These are phyloP conservation scores for Didymellaceae sp. DNA, from an alignment of 2,329 filamentous ascomycete species.

Conservation along the genomic window DNA sequence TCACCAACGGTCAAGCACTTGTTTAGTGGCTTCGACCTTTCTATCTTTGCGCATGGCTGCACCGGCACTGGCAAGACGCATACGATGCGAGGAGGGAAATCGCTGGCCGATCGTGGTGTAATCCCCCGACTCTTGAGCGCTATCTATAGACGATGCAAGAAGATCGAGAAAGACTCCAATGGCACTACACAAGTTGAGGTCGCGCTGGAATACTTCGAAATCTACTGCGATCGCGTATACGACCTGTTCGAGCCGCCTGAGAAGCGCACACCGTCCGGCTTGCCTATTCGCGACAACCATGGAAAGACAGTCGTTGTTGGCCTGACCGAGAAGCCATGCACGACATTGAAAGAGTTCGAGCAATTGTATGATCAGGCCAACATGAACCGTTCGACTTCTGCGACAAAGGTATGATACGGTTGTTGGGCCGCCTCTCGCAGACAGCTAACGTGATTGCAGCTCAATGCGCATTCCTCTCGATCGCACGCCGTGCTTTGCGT, in stretches of 20 bases:
- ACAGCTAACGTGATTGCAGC: slow-evolving; percentile 47
- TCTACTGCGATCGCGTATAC: slow-evolving; percentile 95
- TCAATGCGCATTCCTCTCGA: slow-evolving; percentile 88
- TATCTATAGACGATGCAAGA: slow-evolving; percentile 84
- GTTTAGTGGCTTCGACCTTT: slow-evolving; percentile 76
- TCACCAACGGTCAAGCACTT: slow-evolving; percentile 88
- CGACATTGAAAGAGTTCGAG: slow-evolving; percentile 89
- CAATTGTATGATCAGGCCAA: slow-evolving; percentile 89
- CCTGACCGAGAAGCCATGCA: slow-evolving; percentile 80
- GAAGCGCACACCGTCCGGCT: slow-evolving; percentile 79
- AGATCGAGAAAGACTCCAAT: slow-evolving; percentile 79
- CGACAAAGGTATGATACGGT: slow-evolving; percentile 69
- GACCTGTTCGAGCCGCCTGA: slow-evolving; percentile 88
- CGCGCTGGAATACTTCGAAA: slow-evolving; percentile 89
- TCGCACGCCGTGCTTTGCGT: slow-evolving; percentile 92
- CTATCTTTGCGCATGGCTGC: slow-evolving; percentile 90
- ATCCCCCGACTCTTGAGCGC: slow-evolving; percentile 85
- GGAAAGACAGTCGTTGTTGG: slow-evolving; percentile 89
- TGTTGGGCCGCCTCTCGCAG: not conserved
- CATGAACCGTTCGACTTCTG: slow-evolving; percentile 84
- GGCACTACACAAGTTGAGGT: slow-evolving; percentile 76
- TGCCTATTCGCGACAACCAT: slow-evolving; percentile 83
- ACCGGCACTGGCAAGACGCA: slow-evolving; percentile 95
- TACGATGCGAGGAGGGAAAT: slow-evolving; percentile 91
- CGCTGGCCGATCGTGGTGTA: slow-evolving; percentile 82